These are phyloP conservation scores for Ophiorrhiza pumila DNA, from an alignment of 257 asterid genomes.

Conservation along the genomic window DNA sequence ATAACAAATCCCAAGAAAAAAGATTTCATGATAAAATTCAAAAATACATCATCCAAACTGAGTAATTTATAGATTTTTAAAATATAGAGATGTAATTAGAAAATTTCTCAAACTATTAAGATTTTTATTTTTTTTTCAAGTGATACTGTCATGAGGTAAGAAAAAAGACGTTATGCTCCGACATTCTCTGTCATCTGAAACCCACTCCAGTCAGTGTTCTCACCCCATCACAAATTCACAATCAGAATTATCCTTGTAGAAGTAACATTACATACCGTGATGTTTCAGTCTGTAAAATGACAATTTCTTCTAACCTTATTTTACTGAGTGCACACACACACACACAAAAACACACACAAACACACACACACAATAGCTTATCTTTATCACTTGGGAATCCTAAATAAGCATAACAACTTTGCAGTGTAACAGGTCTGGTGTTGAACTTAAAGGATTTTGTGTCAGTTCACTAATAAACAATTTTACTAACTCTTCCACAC, in stretches of 20 bases:
- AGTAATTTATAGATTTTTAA: too few species aligned
- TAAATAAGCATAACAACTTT: neutral
- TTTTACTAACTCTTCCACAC: neutral
- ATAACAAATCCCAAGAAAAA: too few species aligned
- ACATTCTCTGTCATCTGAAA: slow-evolving; percentile 27
- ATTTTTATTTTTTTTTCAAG: neutral
- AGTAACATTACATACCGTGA: neutral
- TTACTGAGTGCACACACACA: neutral
- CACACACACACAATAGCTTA: neutral
- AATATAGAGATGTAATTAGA: too few species aligned
- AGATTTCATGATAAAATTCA: too few species aligned
- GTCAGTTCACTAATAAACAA: neutral
- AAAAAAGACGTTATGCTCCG: slow-evolving; percentile 17
- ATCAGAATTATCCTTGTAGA: slow-evolving; percentile 2
- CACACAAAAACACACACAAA: neutral
- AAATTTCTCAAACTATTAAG: too few species aligned
- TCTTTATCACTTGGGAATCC: neutral
- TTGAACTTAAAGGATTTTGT: neutral
- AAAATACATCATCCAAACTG: too few species aligned
- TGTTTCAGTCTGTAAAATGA: neutral
- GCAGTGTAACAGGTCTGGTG: neutral
- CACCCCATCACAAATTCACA: neutral
- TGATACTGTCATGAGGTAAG: neutral
- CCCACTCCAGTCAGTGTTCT: neutral
- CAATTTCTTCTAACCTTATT: neutral